phyloP scores from a whole-genome alignment of 2,329 filamentous ascomycete genomes.

The Ophiostoma novo-ulmi region DNA sequence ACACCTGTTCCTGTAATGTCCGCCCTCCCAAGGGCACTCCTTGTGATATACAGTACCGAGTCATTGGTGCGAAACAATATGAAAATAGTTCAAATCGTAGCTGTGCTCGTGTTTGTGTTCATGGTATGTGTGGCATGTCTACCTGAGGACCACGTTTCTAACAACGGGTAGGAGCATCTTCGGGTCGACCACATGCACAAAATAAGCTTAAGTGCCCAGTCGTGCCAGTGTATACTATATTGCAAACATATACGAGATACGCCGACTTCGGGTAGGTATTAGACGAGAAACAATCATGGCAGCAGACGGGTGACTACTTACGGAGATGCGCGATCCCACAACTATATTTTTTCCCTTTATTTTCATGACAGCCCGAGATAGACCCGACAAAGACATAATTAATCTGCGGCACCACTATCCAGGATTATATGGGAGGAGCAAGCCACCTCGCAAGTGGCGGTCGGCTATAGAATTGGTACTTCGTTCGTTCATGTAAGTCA shows the following conservation, averaged over 20 bases:
- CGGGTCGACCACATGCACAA: not conserved
- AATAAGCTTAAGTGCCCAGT: not conserved
- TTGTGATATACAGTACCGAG: not conserved
- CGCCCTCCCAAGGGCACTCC: not conserved
- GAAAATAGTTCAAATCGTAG: not conserved
- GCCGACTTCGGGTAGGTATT: not conserved
- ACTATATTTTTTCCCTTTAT: not conserved
- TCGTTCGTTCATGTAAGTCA: not conserved
- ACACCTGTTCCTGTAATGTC: conserved; percentile 19
- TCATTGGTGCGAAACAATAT: not conserved
- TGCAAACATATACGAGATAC: not conserved
- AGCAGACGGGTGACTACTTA: not conserved
- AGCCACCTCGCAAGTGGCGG: conserved; percentile 19
- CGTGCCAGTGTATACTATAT: not conserved
- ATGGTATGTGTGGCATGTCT: not conserved
- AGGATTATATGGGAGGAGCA: conserved; percentile 1
- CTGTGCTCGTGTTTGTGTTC: not conserved
- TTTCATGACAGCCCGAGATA: not conserved
- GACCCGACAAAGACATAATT: conserved; percentile 8
- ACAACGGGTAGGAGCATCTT: not conserved
- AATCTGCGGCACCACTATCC: conserved; percentile 11
- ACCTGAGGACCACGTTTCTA: not conserved
- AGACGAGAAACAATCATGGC: not conserved
- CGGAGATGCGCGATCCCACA: not conserved
- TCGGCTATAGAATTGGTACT: not conserved